Conservation (phyloP, 352 stramenopile genomes). For the Phytophthora vignae region DNA sequence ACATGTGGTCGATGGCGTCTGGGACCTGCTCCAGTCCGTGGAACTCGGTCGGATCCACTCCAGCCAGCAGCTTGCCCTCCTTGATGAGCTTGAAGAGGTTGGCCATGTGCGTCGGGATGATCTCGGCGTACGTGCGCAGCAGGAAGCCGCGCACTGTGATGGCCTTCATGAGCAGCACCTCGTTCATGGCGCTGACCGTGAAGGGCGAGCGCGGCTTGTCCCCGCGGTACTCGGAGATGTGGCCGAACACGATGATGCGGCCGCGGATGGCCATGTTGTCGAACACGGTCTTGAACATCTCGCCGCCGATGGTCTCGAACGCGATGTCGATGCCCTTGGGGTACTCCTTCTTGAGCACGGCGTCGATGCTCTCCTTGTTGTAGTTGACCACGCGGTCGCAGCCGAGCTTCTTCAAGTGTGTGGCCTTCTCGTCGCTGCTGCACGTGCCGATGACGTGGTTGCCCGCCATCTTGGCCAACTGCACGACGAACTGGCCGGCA, state of each 20-base stretch:
- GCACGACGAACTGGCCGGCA: slow-evolving; percentile 82
- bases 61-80: slow-evolving; percentile 51
- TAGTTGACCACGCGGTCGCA: slow-evolving; percentile 86
- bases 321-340: slow-evolving; percentile 36
- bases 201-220: slow-evolving; percentile 38
- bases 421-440: slow-evolving; percentile 83
- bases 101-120: slow-evolving; percentile 50
- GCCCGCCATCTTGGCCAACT: slow-evolving; percentile 80
- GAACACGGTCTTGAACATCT: slow-evolving; percentile 51
- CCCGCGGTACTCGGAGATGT: slow-evolving; percentile 47
- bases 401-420: slow-evolving; percentile 63
- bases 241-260: slow-evolving; percentile 54
- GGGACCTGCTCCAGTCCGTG: slow-evolving; percentile 56
- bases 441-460: slow-evolving; percentile 83
- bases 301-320: slow-evolving; percentile 38
- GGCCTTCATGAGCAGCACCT: slow-evolving; percentile 44
- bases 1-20: slow-evolving; percentile 69
- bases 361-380: slow-evolving; percentile 52
- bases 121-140: slow-evolving; percentile 41
- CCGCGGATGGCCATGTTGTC: slow-evolving; percentile 53
- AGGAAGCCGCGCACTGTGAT: slow-evolving; percentile 54
- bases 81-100: slow-evolving; percentile 60
- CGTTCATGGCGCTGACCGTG: slow-evolving; percentile 31
- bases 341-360: slow-evolving; percentile 46
- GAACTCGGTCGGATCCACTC: slow-evolving; percentile 51